Evolutionary conservation across 169 alveolate species (phyloP), one percentile per base, ranked within the genome.

Genomic region (Fabrea salina): DNA sequence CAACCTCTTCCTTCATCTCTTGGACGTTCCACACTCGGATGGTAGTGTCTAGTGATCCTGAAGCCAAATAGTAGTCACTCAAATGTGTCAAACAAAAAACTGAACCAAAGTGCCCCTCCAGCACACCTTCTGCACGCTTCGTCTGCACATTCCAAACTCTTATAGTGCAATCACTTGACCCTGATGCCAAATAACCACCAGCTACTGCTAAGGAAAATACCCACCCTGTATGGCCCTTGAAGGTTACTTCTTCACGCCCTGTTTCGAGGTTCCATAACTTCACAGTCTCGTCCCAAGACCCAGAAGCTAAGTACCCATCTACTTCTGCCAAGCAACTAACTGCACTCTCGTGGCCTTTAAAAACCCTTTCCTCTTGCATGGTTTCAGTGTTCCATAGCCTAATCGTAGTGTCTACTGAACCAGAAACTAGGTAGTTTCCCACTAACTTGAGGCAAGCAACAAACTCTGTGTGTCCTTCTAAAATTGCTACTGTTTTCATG

Each of bases 391-490:
- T 30, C 32, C 76, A 66, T 11, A 66, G 32, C n/a, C 57, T 66
- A 5, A 66, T 57, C 22, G 76, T 32, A 22, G n/a, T 19, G 37
- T 66, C 76, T 4, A 37, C 57, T 19, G 76, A 66, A 5, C 76
- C 76, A 37, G 58, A 37, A 1, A 40, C 76, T 22, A 66, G n/a
- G n/a, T 16, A 41, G 2, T 35, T 41, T 25, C 57, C 33, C 8
- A 25, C 25, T 4, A 47, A 19, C n/a, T 22, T 66, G 13, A 70
- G 0, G 49, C 79, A 70, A 40, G 22, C 22, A 37, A 66, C 61
- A 66, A n/a, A 41, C 22, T 43, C 30, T 39, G 76, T 66, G 5
- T 66, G 76, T 11, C 76, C 76, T 66, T 33, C 16, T 19, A 66
- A 35, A 35, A 41, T 19, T 37, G 33, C 57, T 19, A 37, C 5